Percentiles rank a stretch among this genome's conserved stretches.
Conservation (phyloP, 371 early-diverging fungal genomes). For the Mucor irregularis region DNA sequence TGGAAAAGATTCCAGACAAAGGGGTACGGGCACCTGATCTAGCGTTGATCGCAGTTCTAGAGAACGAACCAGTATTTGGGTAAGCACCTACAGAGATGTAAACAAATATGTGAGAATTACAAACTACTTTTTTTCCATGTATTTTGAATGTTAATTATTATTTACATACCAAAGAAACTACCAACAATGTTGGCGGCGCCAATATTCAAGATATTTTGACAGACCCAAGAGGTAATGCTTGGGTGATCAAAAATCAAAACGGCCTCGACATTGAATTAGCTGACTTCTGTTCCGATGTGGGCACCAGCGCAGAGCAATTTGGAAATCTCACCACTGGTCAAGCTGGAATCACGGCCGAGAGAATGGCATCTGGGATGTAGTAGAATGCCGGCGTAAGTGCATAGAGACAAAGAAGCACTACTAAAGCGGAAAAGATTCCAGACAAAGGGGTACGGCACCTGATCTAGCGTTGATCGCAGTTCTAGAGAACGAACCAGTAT, state of each 20-base stretch:
- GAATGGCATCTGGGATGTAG: constrained; percentile 79
- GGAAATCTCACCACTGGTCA: constrained; percentile 27
- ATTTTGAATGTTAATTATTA: background rate
- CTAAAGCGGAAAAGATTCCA: constrained; percentile 69
- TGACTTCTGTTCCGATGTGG: constrained; percentile 47
- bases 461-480: constrained; percentile 79
- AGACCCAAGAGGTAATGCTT: constrained; percentile 50
- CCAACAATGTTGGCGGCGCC: constrained; percentile 80
- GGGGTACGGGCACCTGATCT: constrained; percentile 84
- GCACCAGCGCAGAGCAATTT: constrained; percentile 35
- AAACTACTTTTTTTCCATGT: background rate
- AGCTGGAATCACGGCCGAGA: constrained; percentile 51
- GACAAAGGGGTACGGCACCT: constrained; percentile 83
- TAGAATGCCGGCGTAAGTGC: constrained; percentile 79
- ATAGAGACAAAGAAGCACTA: constrained; percentile 80
- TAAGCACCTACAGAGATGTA: constrained; percentile 54
- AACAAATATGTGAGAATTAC: background rate
- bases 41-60: constrained; percentile 83
- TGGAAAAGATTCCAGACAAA: constrained; percentile 74
- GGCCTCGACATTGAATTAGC: constrained; percentile 36
- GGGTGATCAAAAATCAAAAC: constrained; percentile 29
- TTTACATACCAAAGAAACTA: constrained; percentile 81
- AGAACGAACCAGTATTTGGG: constrained; percentile 89
- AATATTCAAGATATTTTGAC: constrained; percentile 85
- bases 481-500: constrained; percentile 89